These are phyloP conservation scores for Epichloe hybrida DNA, from an alignment of 2,329 filamentous ascomycete species.

Conservation along the genomic window DNA sequence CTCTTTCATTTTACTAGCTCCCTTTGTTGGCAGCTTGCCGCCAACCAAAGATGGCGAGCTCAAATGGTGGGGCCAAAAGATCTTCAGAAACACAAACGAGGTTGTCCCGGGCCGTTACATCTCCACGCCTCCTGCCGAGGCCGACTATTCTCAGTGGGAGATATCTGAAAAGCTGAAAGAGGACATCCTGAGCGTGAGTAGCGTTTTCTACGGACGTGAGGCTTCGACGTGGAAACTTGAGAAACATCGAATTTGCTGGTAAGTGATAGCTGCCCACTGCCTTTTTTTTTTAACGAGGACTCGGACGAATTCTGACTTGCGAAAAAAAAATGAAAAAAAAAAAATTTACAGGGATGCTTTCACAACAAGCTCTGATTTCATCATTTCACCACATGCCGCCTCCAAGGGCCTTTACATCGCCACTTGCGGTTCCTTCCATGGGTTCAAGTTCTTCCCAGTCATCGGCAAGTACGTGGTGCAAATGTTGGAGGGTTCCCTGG, in stretches of 20 bases:
- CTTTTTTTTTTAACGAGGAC: not conserved
- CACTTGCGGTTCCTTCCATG: constrained; percentile 52
- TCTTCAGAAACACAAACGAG: constrained; percentile 42
- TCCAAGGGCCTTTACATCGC: constrained; percentile 45
- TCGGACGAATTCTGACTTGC: not conserved
- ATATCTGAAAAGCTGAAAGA: constrained; percentile 40
- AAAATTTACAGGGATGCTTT: constrained; percentile 45
- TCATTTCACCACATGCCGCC: constrained; percentile 43
- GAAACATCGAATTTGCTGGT: constrained; percentile 56
- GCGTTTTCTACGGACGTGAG: constrained; percentile 45
- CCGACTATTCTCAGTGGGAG: constrained; percentile 51
- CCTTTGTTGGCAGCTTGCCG: constrained; percentile 44
- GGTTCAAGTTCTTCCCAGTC: constrained; percentile 54
- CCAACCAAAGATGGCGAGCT: constrained; percentile 35
- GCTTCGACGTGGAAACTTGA: constrained; percentile 43
- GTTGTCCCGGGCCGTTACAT: constrained; percentile 38
- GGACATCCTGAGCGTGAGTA: constrained; percentile 43
- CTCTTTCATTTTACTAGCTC: constrained; percentile 25
- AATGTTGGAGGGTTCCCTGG: constrained; percentile 34
- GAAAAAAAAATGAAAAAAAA: no score
- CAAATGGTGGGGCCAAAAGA: constrained; percentile 49
- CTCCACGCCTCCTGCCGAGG: constrained; percentile 40
- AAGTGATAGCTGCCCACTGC: constrained; percentile 13
- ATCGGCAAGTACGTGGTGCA: constrained; percentile 49
- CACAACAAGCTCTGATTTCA: constrained; percentile 46